These are phyloP conservation scores for Spathaspora jeffriesii DNA, from an alignment of 1,139 yeast species.

Conservation along the genomic window DNA sequence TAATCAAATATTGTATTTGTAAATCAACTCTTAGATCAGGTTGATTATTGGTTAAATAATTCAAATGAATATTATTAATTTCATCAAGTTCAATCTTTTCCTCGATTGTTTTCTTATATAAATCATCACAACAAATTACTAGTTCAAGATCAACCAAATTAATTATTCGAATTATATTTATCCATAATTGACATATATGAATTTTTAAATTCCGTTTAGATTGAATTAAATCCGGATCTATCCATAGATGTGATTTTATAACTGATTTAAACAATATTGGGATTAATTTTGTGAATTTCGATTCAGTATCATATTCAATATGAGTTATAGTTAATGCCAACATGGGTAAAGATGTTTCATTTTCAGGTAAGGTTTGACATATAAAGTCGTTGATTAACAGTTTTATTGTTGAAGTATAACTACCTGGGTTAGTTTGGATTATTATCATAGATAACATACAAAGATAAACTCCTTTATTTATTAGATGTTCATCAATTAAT, in stretches of 20 bases:
- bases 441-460: constrained; percentile 32
- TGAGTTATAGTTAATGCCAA: neutral
- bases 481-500: neutral
- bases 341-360: neutral
- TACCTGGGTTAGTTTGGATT: constrained; percentile 11
- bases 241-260: constrained; percentile 24
- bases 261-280: constrained; percentile 17
- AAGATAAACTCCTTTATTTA: constrained; percentile 16
- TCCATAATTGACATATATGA: constrained; percentile 38
- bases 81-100: constrained; percentile 28
- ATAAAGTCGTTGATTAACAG: neutral
- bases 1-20: constrained; percentile 30
- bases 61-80: constrained; percentile 24
- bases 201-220: constrained; percentile 23
- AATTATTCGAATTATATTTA: constrained; percentile 31
- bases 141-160: constrained; percentile 27
- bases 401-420: neutral
- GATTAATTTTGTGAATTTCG: constrained; percentile 19
- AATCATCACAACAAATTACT: neutral
- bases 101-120: constrained; percentile 18
- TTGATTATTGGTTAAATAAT: constrained; percentile 21
- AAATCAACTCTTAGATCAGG: constrained; percentile 21
- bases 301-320: constrained; percentile 14
- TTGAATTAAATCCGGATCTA: constrained; percentile 32
- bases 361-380: neutral